Base-by-base conservation (phyloP, 768 basidiomycete species). In the Sistotremastrum suecicum region DNA sequence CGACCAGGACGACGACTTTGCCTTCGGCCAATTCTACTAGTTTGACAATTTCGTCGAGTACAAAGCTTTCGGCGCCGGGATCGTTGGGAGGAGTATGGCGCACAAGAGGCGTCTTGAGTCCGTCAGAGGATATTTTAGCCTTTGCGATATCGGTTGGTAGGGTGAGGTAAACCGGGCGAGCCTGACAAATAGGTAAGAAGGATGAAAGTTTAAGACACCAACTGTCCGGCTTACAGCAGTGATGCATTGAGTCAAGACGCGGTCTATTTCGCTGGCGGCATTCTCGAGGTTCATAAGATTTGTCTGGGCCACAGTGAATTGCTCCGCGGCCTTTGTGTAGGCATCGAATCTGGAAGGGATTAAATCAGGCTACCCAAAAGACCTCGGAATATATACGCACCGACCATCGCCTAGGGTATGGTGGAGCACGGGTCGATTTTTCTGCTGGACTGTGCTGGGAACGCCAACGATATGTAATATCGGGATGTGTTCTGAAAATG, bases 331-430 rank as follows among this genome's bases (percentile, higher is more conserved):
- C 49, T 76, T 75, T 41, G 67, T 62, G 60, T 90, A 98, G 20
- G 83, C 88, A 49, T 84, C 79, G 56, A 75, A 95, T 54, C 83
- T 83, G 2, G 47, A 38, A 3, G 35, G 29, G 5, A 40, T 37
- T 30, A 37, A 34, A 20, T 43, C 11, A 37, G 45, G 10, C 29
- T 44, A 33, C 7, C 37, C 10, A 5, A 0, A 5, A 43, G 39
- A 33, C 12, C 4, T 35, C 12, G 32, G 37, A 34, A 39, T 33
- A 20, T n/a, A 38, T 10, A 45, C 53, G 32, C 53, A 77, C 79
- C 78, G 70, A 49, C 82, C 86, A 53, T 90, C 83, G 37, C 88
- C 89, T 7, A 92, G 73, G 0, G 88, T 91, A 54, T 92, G 90
- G 55, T 92, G 90, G 31, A 94, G 69, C 59, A 90, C 66, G 3